These are phyloP conservation scores for Starmerella gropengiesseri DNA, from an alignment of 805 yeast genomes.

Conservation along the genomic window DNA sequence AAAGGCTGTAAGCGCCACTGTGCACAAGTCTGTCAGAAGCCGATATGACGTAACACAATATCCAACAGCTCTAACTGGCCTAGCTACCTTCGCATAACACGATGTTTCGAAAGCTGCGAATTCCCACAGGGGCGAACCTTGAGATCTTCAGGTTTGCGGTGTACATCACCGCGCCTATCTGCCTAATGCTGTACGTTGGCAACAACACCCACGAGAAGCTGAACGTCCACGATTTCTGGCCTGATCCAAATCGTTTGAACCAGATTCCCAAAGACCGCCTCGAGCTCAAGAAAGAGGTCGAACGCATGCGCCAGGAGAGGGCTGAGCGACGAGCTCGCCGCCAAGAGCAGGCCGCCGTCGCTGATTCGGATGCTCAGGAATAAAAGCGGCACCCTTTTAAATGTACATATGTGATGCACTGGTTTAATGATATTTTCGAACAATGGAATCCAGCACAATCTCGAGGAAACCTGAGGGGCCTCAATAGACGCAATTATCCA, in stretches of 20 bases:
- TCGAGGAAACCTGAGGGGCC: too few relatives aligned
- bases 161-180: slow-evolving; percentile 73
- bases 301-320: slow-evolving; percentile 70
- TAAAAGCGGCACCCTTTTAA: neutral
- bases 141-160: slow-evolving; percentile 52
- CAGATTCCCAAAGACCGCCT: slow-evolving; percentile 87
- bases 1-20: too few relatives aligned
- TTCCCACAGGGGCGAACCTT: slow-evolving; percentile 23
- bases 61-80: too few relatives aligned
- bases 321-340: slow-evolving; percentile 23
- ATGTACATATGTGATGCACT: too few relatives aligned
- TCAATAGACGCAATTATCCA: too few relatives aligned
- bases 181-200: slow-evolving; percentile 90
- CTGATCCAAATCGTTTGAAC: slow-evolving; percentile 84
- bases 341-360: neutral
- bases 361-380: neutral
- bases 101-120: slow-evolving; percentile 10
- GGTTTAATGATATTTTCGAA: too few relatives aligned
- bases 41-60: too few relatives aligned
- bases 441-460: too few relatives aligned
- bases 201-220: slow-evolving; percentile 79
- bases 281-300: slow-evolving; percentile 83
- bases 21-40: too few relatives aligned
- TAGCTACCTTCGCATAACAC: too few relatives aligned
- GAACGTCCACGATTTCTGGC: slow-evolving; percentile 92